Evolutionary conservation across 495 filamentous ascomycete species (phyloP).

Genomic region (Astrothelium macrocarpum): DNA sequence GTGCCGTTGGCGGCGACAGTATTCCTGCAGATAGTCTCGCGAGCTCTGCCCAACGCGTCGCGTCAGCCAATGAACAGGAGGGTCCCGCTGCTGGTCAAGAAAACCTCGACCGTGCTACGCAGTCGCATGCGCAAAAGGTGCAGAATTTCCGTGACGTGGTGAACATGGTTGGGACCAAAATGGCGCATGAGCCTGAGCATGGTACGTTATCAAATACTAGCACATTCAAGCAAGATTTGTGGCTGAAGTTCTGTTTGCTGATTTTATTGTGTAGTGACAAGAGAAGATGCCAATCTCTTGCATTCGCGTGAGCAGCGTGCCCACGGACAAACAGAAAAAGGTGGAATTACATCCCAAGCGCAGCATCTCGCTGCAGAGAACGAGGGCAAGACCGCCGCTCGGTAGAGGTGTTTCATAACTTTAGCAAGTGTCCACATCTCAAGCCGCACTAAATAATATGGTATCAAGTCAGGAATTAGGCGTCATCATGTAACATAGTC

Average conservation of each 20-base stretch:
- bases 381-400: slow-evolving; percentile 1
- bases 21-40: slow-evolving; percentile 12
- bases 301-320: slow-evolving; percentile 29
- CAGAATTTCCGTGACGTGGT: slow-evolving; percentile 25
- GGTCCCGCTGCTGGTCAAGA: neutral
- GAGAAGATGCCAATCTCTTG: slow-evolving; percentile 27
- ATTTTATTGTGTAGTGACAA: slow-evolving; percentile 11
- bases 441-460: neutral
- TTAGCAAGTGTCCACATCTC: too few species aligned
- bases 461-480: neutral
- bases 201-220: too few species aligned
- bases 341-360: slow-evolving; percentile 22
- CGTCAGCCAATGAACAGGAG: slow-evolving; percentile 14
- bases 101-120: slow-evolving; percentile 13
- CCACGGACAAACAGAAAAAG: slow-evolving; percentile 27
- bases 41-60: slow-evolving; percentile 13
- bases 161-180: slow-evolving; percentile 21
- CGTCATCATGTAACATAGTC: neutral
- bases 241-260: neutral
- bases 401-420: neutral
- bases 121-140: slow-evolving; percentile 25
- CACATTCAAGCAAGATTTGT: too few species aligned
- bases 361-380: slow-evolving; percentile 17
- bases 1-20: slow-evolving; percentile 8
- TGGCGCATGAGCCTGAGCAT: slow-evolving; percentile 21